Evolutionary conservation across 2,329 filamentous ascomycete genomes (phyloP), one percentile per base, ranked within the genome.

Genomic region (Cordyceps sp.): DNA sequence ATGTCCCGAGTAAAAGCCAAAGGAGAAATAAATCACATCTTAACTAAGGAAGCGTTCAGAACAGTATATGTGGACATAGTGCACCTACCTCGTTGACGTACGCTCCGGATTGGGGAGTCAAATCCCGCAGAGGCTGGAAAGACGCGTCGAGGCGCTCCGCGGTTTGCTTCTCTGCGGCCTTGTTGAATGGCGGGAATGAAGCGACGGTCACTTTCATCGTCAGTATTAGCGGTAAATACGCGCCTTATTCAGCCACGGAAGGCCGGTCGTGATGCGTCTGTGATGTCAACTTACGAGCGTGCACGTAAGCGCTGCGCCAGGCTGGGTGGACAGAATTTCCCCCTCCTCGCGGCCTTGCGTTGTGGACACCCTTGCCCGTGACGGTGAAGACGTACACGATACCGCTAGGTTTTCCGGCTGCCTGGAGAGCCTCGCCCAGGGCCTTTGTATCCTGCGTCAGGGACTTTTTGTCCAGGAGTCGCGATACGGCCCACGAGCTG

Each of bases 311-410:
- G 10, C 41, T 57, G 13, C 68, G 53, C 65, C 66, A 74, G 0
- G 62, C 62, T 0, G 66, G 65, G 23, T 61, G 59, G 3, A 66
- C 55, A 0, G 64, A 49, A 19, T 63, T 61, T 26, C 57, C n/a
- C n/a, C n/a, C 47, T 0, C 61, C 61, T 0, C 62, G 45, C 0
- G 61, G 59, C 21, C 47, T 44, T 2, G 59, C 62, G 26, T 65
- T 42, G 0, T 50, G 45, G 1, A 64, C 54, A 1, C 58, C 64
- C 22, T 57, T 55, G 0, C 64, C 62, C 2, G 53, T 49, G 0
- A 69, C 57, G 4, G 65, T 38, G 33, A 52, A 59, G 0, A 50
- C 50, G 1, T 51, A 46, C 14, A 57, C 40, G 0, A 36, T 33
- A 1, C 48, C 49, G 0, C 23, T 35, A 4, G 52, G 41, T 1